Percentiles rank a stretch among this genome's conserved stretches.
Conservation (phyloP, 768 basidiomycete genomes). For the Mrakia hoshinonis region DNA sequence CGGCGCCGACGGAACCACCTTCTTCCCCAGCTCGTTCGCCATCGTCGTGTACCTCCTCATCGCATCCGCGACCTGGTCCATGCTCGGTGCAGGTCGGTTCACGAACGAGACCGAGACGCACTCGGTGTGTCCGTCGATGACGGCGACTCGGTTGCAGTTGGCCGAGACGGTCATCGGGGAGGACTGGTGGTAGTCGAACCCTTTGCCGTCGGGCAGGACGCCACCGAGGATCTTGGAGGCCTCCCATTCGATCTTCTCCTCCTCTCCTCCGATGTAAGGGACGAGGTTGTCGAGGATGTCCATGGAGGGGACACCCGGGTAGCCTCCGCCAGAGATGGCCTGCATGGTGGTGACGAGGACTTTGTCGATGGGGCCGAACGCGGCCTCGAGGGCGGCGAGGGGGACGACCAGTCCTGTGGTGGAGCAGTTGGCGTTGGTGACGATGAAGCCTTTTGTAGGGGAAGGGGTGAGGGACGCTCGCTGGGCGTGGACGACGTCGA, state of each 20-base stretch:
- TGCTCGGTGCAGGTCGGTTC: conserved; percentile 66
- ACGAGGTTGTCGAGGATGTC: conserved; percentile 96
- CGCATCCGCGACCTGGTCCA: conserved; percentile 78
- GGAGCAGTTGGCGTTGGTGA: conserved; percentile 97
- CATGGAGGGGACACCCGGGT: conserved; percentile 79
- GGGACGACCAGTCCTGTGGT: conserved; percentile 89
- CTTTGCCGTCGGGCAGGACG: conserved; percentile 48
- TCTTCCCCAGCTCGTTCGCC: conserved; percentile 60
- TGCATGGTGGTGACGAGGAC: conserved; percentile 93
- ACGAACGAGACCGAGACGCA: conserved; percentile 80
- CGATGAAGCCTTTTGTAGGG: conserved; percentile 75
- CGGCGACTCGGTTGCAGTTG: conserved; percentile 87
- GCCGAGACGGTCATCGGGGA: conserved; percentile 83
- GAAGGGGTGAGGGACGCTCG: conserved; percentile 54
- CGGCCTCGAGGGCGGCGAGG: conserved; percentile 76
- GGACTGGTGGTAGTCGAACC: conserved; percentile 77
- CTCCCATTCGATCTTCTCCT: conserved; percentile 99
- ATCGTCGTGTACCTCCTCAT: conserved; percentile 65
- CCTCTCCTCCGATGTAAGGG: conserved; percentile 82
- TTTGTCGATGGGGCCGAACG: conserved; percentile 88
- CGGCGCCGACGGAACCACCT: conserved; percentile 63
- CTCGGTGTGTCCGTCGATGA: conserved; percentile 89
- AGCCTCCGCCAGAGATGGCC: conserved; percentile 95
- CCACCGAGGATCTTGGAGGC: conserved; percentile 92
- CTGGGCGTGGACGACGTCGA: conserved; percentile 77